Evolutionary conservation across 306 rosid species (phyloP).

Genomic region (Crataegus laevigata): DNA sequence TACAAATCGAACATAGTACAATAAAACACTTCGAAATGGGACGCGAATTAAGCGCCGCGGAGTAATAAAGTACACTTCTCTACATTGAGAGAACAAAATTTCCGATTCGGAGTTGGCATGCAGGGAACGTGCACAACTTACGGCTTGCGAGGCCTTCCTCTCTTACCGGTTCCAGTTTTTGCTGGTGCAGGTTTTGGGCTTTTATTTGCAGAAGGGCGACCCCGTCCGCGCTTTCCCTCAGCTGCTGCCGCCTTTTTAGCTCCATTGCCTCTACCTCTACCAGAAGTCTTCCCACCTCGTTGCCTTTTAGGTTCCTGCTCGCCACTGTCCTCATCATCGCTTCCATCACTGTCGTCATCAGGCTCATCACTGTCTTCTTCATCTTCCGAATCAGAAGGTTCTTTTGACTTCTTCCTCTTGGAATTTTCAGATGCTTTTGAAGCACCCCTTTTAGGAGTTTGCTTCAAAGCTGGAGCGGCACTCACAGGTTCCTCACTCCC

Average conservation of each 20-base stretch:
- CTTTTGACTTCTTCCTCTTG: conserved; percentile 67
- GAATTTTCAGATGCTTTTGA: conserved; percentile 49
- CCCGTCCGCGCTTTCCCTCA: conserved; percentile 45
- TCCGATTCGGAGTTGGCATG: conserved; percentile 13
- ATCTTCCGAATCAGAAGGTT: conserved; percentile 57
- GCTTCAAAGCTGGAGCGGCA: conserved; percentile 40
- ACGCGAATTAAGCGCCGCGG: conserved; percentile 26
- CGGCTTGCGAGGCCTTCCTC: conserved; percentile 84
- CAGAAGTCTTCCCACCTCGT: conserved; percentile 46
- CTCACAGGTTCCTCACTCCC: conserved; percentile 37
- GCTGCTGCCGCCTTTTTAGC: conserved; percentile 33
- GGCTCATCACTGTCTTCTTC: conserved; percentile 14
- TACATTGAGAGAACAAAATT: conserved; percentile 49
- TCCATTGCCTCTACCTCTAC: conserved; percentile 51
- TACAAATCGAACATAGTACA: neutral
- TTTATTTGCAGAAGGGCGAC: conserved; percentile 47
- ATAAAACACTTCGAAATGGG: neutral
- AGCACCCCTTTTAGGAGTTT: conserved; percentile 48
- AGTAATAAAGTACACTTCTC: conserved; percentile 33
- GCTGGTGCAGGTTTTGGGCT: conserved; percentile 39
- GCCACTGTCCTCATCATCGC: conserved; percentile 59
- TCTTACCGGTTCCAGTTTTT: conserved; percentile 58
- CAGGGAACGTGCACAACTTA: conserved; percentile 10
- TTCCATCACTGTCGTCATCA: conserved; percentile 41
- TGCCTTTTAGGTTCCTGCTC: conserved; percentile 25